Evolutionary conservation across 2,329 filamentous ascomycete genomes (phyloP), one percentile per base, ranked within the genome.

Genomic region (Phaeosphaeria sp.): DNA sequence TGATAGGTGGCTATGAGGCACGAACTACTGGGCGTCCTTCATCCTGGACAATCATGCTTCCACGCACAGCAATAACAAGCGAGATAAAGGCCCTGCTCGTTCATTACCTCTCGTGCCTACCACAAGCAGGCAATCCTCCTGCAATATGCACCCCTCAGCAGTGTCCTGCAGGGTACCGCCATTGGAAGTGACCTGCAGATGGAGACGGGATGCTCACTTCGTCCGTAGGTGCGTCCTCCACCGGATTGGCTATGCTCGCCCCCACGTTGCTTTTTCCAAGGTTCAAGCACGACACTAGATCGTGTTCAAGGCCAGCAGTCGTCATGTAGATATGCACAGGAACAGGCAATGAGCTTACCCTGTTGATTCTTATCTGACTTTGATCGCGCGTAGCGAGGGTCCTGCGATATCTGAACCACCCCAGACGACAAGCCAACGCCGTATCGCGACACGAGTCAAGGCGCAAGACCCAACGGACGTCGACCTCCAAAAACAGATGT

Each of bases 101-200:
- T 58, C 60, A 54, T 55, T 52, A 52, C 54, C 52, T 58, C 50
- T 60, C 58, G 49, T 52, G 55, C 56, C 64, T 60, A 63, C 61
- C 59, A 69, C 36, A 43, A 55, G 27, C 46, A 55, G 21, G 63
- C 63, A 63, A 55, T 55, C 49, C 52, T 55, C 44, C 58, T 60
- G 58, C 64, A 52, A 65, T 58, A 59, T 58, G 57, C 55, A 46
- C 52, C 58, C 55, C 56, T 56, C 63, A 64, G 52, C 50, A 51
- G 42, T 50, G 54, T 54, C 48, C 59, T 59, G 63, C 60, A 63
- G 58, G 50, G 50, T 55, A 56, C 60, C 53, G 47, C 66, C 67
- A 52, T 63, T 67, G 63, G 58, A 59, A 61, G 67, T 74, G 69
- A 72, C 72, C 70, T 70, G 71, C 68, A 72, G 58, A 63, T 63